Conservation (phyloP, 2,329 filamentous ascomycete species). For the Talaromyces sp. region DNA sequence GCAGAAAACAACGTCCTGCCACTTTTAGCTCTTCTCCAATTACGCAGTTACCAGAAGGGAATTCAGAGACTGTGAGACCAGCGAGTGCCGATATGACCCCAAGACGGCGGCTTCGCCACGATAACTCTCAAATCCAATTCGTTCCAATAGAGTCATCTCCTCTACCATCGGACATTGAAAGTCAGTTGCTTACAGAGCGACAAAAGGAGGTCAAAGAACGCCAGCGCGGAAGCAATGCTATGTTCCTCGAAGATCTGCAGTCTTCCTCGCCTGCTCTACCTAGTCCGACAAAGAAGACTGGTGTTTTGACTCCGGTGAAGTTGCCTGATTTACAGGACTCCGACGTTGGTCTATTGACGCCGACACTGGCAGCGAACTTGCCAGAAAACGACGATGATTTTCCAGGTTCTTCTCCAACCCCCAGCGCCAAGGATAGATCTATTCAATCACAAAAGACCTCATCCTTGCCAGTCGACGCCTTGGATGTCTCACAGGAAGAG, state of each 20-base stretch:
- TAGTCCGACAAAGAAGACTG: conserved; percentile 16
- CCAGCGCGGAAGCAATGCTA: conserved; percentile 59
- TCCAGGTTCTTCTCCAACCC: conserved; percentile 50
- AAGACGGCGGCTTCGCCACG: conserved; percentile 61
- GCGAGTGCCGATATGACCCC: conserved; percentile 32
- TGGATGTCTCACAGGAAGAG: conserved; percentile 21
- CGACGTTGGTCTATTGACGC: conserved; percentile 31
- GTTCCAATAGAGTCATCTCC: conserved; percentile 61
- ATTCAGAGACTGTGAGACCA: conserved; percentile 17
- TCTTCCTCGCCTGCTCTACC: conserved; percentile 38
- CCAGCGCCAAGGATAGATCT: conserved; percentile 33
- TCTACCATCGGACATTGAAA: conserved; percentile 48
- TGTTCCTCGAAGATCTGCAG: conserved; percentile 63
- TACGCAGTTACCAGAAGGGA: conserved; percentile 14
- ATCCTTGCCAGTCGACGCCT: conserved; percentile 27
- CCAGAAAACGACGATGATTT: conserved; percentile 41
- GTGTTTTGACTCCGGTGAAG: conserved; percentile 24
- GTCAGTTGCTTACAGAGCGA: conserved; percentile 70
- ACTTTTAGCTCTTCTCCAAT: conserved; percentile 27
- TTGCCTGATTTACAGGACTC: conserved; percentile 22
- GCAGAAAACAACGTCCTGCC: conserved; percentile 6
- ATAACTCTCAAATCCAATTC: conserved; percentile 79
- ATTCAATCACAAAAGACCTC: conserved; percentile 26
- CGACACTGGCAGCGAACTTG: conserved; percentile 33
- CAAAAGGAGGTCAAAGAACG: conserved; percentile 73